These are phyloP conservation scores for Erigeron canadensis DNA, from an alignment of 129 eudicot genomes.

Conservation along the genomic window DNA sequence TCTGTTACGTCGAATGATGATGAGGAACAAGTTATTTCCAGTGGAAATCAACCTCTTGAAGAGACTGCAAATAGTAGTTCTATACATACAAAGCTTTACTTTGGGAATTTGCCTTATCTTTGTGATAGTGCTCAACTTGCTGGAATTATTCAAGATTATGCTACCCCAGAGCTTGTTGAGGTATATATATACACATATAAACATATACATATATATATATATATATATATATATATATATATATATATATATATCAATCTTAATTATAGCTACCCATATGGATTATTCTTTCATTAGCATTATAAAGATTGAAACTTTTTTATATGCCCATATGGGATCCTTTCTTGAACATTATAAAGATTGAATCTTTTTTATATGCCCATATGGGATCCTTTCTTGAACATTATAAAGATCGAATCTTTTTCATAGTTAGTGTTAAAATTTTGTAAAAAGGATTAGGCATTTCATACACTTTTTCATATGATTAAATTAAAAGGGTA, in stretches of 20 bases:
- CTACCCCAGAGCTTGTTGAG: constrained; percentile 90
- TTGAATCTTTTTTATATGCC: neutral
- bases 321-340: neutral
- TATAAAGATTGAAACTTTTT: no score
- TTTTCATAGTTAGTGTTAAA: neutral
- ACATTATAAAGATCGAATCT: neutral
- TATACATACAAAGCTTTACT: constrained; percentile 65
- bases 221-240: no score
- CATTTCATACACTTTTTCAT: constrained; percentile 1
- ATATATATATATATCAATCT: neutral
- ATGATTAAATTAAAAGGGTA: constrained; percentile 6
- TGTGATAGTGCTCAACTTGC: constrained; percentile 96
- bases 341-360: neutral
- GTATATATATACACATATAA: constrained; percentile 44
- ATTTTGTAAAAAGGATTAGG: neutral
- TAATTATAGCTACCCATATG: no score
- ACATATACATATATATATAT: no score
- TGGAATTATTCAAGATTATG: constrained; percentile 80
- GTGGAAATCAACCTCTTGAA: constrained; percentile 7
- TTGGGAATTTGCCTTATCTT: constrained; percentile 83
- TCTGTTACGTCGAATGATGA: constrained; percentile 36
- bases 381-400: neutral
- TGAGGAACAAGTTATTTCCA: constrained; percentile 26
- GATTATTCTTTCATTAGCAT: no score
- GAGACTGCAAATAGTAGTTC: neutral